phyloP scores from a whole-genome alignment of 495 filamentous ascomycete species.

The Penicillium lividum region DNA sequence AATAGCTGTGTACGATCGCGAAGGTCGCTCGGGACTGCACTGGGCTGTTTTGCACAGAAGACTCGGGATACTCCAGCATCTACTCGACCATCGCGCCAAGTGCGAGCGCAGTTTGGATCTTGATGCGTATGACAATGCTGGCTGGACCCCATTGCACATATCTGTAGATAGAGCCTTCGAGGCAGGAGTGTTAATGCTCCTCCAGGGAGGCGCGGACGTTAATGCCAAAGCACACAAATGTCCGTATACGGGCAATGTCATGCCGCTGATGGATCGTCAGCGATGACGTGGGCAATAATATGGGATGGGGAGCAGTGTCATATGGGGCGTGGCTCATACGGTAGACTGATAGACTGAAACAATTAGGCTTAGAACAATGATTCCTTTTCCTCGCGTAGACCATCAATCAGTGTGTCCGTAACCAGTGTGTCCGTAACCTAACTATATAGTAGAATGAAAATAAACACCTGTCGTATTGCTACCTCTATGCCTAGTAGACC shows the following conservation, averaged over 20 bases:
- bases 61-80: neutral
- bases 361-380: no score
- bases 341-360: no score
- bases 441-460: no score
- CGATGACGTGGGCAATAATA: neutral
- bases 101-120: neutral
- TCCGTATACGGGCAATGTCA: neutral
- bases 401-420: no score
- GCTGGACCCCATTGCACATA: conserved; percentile 3
- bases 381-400: no score
- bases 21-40: neutral
- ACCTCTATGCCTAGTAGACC: no score
- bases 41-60: conserved; percentile 1
- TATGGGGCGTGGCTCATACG: no score
- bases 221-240: conserved; percentile 1
- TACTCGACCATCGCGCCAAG: neutral
- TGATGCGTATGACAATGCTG: neutral
- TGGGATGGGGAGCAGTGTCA: no score
- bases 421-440: no score
- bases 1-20: neutral
- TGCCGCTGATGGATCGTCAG: neutral
- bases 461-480: no score
- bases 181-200: neutral
- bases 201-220: conserved; percentile 2
- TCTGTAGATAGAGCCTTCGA: conserved; percentile 1